Evolutionary conservation across 2,329 filamentous ascomycete species (phyloP).

Genomic region (Xylaria arbuscula): DNA sequence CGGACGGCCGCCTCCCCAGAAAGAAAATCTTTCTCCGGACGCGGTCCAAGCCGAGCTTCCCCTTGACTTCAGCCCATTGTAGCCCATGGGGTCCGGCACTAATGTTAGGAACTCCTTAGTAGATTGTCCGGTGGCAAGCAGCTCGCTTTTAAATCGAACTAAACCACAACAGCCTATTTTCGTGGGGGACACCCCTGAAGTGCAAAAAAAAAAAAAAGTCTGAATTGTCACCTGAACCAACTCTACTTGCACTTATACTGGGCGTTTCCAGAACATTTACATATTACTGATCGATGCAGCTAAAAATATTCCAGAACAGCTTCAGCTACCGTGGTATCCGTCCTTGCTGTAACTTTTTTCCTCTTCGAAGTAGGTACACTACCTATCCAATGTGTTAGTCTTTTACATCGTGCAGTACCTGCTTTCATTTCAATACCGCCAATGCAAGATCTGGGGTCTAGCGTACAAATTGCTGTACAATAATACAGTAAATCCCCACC

Average conservation of each 20-base stretch:
- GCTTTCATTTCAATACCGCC: background rate
- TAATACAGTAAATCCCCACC: too few species aligned
- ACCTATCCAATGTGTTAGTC: background rate
- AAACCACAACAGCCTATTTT: conserved; percentile 9
- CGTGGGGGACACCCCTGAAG: conserved; percentile 5
- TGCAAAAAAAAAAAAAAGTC: background rate
- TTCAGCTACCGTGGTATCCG: background rate
- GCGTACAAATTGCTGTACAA: background rate
- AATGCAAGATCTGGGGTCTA: conserved; percentile 11
- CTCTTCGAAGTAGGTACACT: conserved; percentile 3
- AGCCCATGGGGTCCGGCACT: conserved; percentile 28
- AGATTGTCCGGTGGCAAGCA: background rate
- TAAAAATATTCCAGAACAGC: background rate
- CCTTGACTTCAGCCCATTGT: conserved; percentile 21
- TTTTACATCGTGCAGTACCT: background rate
- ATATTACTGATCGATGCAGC: background rate
- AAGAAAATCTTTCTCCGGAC: conserved; percentile 26
- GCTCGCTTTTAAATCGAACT: background rate
- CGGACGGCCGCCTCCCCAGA: conserved; percentile 2
- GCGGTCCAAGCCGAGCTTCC: conserved; percentile 29
- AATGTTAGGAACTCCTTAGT: conserved; percentile 10
- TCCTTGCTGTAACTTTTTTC: background rate
- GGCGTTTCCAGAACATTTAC: background rate
- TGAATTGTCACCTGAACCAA: background rate
- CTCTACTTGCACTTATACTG: background rate